These are phyloP conservation scores for Ascochyta clinopodiicola DNA, from an alignment of 2,329 filamentous ascomycete species.

Conservation along the genomic window DNA sequence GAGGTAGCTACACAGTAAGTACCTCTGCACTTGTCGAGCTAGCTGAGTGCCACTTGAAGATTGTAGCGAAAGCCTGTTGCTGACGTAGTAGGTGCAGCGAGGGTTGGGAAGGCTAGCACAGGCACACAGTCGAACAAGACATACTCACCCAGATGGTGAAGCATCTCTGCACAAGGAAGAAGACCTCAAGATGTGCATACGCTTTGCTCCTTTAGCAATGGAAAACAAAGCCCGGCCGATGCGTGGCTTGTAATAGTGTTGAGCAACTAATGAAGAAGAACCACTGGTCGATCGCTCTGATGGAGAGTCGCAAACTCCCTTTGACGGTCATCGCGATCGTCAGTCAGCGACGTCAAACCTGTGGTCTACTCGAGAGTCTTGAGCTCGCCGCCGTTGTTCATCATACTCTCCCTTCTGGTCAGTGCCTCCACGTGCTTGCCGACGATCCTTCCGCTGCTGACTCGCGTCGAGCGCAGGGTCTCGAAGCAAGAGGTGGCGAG, in stretches of 20 bases:
- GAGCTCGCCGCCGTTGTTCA: slow-evolving; percentile 2
- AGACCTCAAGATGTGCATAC: background rate
- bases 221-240: background rate
- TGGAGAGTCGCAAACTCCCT: background rate
- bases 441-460: slow-evolving; percentile 14
- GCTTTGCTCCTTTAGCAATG: too few relatives aligned
- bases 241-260: background rate
- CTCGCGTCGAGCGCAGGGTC: slow-evolving; percentile 10
- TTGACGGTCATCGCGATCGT: slow-evolving; percentile 9
- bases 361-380: background rate
- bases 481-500: slow-evolving; percentile 13
- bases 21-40: slow-evolving; percentile 4
- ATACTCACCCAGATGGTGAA: background rate
- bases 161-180: background rate
- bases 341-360: slow-evolving; percentile 1
- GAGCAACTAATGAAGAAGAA: background rate
- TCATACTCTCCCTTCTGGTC: slow-evolving; percentile 6
- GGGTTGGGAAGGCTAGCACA: background rate
- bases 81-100: background rate
- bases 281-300: background rate
- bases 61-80: background rate
- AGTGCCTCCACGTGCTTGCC: slow-evolving; percentile 19
- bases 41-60: background rate
- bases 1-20: background rate
- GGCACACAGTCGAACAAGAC: background rate